Percentiles rank a stretch among this genome's conserved stretches.
Evolutionary conservation across 345 rosid genomes (phyloP).

Genomic region (Murraya koenigii): DNA sequence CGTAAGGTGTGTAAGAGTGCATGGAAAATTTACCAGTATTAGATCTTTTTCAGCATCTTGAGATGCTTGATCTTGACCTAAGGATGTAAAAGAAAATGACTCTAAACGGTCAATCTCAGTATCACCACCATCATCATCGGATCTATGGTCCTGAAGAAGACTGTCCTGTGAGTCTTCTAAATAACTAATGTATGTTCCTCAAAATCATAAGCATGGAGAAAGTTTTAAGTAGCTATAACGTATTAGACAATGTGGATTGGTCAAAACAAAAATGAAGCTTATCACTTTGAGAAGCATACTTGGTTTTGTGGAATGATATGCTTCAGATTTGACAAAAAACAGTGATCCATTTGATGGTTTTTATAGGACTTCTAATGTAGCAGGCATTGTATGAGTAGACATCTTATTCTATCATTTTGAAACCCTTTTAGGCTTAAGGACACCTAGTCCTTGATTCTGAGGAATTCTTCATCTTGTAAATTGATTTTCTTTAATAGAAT

Average conservation of each 20-base stretch:
- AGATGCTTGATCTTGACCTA: conserved; percentile 39
- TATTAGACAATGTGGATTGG: neutral
- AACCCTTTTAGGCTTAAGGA: neutral
- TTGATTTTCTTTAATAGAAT: neutral
- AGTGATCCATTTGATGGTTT: neutral
- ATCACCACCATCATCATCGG: conserved; percentile 34
- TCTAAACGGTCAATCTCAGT: conserved; percentile 40
- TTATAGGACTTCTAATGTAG: neutral
- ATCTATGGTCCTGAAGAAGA: conserved; percentile 22
- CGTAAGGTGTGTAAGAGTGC: conserved; percentile 14
- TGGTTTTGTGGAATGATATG: neutral
- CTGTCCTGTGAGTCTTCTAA: conserved; percentile 12
- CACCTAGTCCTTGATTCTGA: no score
- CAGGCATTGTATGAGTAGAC: neutral
- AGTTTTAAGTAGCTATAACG: neutral
- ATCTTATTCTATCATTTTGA: neutral
- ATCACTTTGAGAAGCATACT: neutral
- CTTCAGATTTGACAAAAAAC: neutral
- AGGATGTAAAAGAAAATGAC: conserved; percentile 50
- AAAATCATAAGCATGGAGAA: neutral
- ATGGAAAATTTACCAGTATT: conserved; percentile 46
- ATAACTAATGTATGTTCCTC: neutral
- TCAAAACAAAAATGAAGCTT: neutral
- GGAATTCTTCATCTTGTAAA: neutral
- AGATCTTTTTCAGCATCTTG: conserved; percentile 65